Percentiles rank a stretch among this genome's conserved stretches.
phyloP scores from a whole-genome alignment of 768 basidiomycete genomes.

The Mycena epipterygia region DNA sequence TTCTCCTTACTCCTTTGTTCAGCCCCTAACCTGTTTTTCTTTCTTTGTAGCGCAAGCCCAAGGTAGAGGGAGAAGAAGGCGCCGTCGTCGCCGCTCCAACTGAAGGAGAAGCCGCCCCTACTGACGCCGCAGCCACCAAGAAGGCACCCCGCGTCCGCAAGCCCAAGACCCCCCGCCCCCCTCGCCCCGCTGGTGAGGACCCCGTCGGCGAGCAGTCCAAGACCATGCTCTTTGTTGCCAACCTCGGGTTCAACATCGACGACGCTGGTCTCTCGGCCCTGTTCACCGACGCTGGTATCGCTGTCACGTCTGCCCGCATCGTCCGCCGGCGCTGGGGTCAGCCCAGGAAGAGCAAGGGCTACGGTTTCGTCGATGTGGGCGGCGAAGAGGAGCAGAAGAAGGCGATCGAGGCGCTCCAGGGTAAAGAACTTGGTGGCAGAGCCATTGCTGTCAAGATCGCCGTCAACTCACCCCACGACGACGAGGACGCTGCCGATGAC shows the following conservation, averaged over 20 bases:
- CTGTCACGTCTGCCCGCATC: conserved; percentile 88
- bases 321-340: conserved; percentile 88
- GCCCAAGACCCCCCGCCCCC: conserved; percentile 67
- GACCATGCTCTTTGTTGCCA: conserved; percentile 95
- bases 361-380: conserved; percentile 97
- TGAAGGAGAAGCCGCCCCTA: conserved; percentile 53
- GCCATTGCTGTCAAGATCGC: conserved; percentile 95
- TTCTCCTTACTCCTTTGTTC: conserved; percentile 27
- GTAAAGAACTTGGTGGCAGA: conserved; percentile 90
- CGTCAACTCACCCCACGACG: conserved; percentile 83
- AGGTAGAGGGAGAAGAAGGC: conserved; percentile 57
- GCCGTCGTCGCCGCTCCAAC: conserved; percentile 52
- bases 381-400: conserved; percentile 90
- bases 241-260: conserved; percentile 95
- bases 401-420: conserved; percentile 88
- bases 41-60: conserved; percentile 60
- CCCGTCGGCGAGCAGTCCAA: conserved; percentile 91
- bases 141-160: conserved; percentile 69
- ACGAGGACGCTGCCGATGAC: conserved; percentile 54
- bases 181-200: conserved; percentile 84
- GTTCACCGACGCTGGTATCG: conserved; percentile 90
- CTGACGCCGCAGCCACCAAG: conserved; percentile 55
- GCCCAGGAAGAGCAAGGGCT: conserved; percentile 93
- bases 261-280: conserved; percentile 84
- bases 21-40: conserved; percentile 29